Percentiles rank a stretch among this genome's conserved stretches.
phyloP scores from a whole-genome alignment of 441 rosid genomes.

The Pelargonium myrrhifolium region DNA sequence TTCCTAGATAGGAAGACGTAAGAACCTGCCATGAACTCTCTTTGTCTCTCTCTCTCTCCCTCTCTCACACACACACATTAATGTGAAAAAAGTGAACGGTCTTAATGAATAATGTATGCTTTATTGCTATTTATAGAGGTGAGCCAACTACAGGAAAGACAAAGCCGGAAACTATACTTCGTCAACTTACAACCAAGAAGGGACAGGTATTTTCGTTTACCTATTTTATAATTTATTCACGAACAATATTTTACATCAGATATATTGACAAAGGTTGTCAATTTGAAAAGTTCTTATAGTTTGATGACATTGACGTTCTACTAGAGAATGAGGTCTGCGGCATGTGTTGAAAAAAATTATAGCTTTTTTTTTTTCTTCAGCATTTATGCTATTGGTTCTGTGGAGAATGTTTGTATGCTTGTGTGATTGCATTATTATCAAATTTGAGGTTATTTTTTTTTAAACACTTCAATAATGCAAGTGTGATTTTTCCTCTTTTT shows the following conservation, averaged over 20 bases:
- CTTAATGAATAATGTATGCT: constrained; percentile 11
- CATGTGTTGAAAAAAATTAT: background rate
- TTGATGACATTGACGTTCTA: background rate
- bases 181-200: constrained; percentile 90
- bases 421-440: too few relatives aligned
- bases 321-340: background rate
- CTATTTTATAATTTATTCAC: background rate
- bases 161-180: constrained; percentile 65
- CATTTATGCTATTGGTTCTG: background rate
- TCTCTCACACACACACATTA: background rate
- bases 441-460: too few relatives aligned
- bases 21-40: constrained; percentile 30
- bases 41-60: background rate
- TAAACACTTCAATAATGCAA: too few relatives aligned
- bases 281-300: background rate
- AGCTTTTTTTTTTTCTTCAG: background rate
- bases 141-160: constrained; percentile 90
- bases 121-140: constrained; percentile 46
- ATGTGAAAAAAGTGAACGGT: background rate
- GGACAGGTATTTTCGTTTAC: constrained; percentile 58
- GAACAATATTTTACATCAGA: background rate
- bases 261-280: background rate
- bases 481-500: too few relatives aligned
- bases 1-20: constrained; percentile 90
- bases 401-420: background rate